Evolutionary conservation across 2,329 filamentous ascomycete genomes (phyloP).

Genomic region (Tympanopsis confertula): DNA sequence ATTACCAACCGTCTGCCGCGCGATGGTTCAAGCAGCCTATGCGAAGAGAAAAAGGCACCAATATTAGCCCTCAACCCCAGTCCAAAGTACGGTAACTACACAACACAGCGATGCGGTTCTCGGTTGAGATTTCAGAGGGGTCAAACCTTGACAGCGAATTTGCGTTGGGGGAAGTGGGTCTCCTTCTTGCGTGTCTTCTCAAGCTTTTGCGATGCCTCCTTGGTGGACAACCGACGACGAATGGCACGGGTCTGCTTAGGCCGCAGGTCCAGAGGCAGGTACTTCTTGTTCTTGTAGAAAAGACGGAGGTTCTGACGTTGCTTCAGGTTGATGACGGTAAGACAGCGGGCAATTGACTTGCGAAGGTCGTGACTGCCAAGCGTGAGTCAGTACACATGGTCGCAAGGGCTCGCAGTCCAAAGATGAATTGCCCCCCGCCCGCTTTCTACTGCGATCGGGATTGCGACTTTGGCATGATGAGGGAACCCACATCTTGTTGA

Average conservation of each 20-base stretch:
- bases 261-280: slow-evolving; percentile 94
- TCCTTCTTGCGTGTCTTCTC: slow-evolving; percentile 95
- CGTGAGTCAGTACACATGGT: slow-evolving; percentile 11
- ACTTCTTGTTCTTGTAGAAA: slow-evolving; percentile 99
- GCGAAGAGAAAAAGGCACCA: too few species aligned
- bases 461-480: too few species aligned
- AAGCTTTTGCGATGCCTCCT: slow-evolving; percentile 74
- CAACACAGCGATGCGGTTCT: too few species aligned
- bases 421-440: slow-evolving; percentile 1
- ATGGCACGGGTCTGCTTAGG: slow-evolving; percentile 97
- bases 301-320: slow-evolving; percentile 94
- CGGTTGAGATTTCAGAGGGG: too few species aligned
- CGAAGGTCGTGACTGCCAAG: slow-evolving; percentile 80
- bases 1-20: too few species aligned
- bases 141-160: slow-evolving; percentile 99
- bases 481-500: slow-evolving; percentile 96
- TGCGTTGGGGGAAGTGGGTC: slow-evolving; percentile 95
- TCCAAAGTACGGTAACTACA: too few species aligned
- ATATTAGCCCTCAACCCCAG: too few species aligned
- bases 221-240: slow-evolving; percentile 82
- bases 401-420: slow-evolving; percentile 4
- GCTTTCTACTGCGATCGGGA: slow-evolving; percentile 1
- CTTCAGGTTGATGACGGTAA: slow-evolving; percentile 99
- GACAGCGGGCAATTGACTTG: slow-evolving; percentile 97
- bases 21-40: too few species aligned